Evolutionary conservation across 306 rosid genomes (phyloP).

Genomic region (Fragaria ananassa): DNA sequence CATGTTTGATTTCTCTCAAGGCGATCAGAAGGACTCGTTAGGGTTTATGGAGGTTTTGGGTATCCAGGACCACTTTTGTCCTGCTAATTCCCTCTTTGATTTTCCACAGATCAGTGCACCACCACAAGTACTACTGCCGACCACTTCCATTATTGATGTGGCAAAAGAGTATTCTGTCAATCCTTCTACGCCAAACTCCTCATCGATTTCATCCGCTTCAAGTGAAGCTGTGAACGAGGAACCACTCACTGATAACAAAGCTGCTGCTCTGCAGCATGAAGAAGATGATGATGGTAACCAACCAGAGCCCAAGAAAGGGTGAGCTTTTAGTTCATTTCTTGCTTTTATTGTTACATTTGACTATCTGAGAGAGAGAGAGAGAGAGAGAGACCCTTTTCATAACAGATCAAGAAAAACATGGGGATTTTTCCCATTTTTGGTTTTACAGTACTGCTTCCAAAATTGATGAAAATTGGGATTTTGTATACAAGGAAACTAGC

Average conservation of each 20-base stretch:
- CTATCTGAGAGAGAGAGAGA: background rate
- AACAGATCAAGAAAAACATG: conserved; percentile 8
- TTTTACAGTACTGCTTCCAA: background rate
- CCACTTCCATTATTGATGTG: background rate
- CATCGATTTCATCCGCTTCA: conserved; percentile 79
- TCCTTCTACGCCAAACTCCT: conserved; percentile 73
- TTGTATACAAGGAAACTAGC: background rate
- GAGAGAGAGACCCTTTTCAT: conserved; percentile 7
- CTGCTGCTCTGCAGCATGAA: conserved; percentile 26
- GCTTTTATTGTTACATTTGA: background rate
- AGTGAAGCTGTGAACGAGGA: conserved; percentile 64
- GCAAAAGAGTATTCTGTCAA: conserved; percentile 41
- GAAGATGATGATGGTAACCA: conserved; percentile 19
- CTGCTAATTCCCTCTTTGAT: conserved; percentile 39
- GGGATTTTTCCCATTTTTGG: conserved; percentile 3
- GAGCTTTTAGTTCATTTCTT: conserved; percentile 23
- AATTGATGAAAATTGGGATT: conserved; percentile 4
- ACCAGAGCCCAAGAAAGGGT: conserved; percentile 53
- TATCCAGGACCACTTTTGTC: conserved; percentile 35
- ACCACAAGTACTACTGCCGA: conserved; percentile 16
- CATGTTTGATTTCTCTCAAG: conserved; percentile 42
- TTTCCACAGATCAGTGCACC: conserved; percentile 16
- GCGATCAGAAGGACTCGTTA: conserved; percentile 43
- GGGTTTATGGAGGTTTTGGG: conserved; percentile 85
- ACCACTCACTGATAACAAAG: conserved; percentile 31